Base-by-base conservation (phyloP, 2,329 filamentous ascomycete species). In the Didymellaceae sp. region DNA sequence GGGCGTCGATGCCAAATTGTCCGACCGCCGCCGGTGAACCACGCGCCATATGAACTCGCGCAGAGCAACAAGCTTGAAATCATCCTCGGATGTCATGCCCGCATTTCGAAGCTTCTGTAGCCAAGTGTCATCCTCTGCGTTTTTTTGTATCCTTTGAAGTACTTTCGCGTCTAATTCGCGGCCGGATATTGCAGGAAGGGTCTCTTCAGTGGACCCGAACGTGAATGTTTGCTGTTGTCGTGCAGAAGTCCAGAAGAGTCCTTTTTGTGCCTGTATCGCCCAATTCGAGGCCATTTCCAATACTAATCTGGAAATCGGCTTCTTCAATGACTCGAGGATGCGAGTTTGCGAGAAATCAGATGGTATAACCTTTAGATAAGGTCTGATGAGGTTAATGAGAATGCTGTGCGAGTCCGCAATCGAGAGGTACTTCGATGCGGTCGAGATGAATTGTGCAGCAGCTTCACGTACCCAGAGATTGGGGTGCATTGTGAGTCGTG, bases 401-500 rank as follows among this genome's bases (percentile, higher is more conserved):
- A 96, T 89, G 57, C 92, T 96, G 63, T 89, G 86, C 30, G 87
- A 83, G 70, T 97, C 93, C 3, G 93, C 91, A 17, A 83, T 77
- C 0, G 90, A 89, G 13, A 97, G 73, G 63, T 88, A 91, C 50
- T 80, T 86, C 1, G 89, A 87, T 1, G 90, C 85, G 46, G 88
- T 85, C 3, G 90, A 85, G 28, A 97, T 78, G 61, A 97, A 96
- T 57, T 93, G 86, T 6, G 89, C 84, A 2, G 93, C 87, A 8
- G 93, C 90, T 74, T 97, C 93, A 28, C 93, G 85, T 44, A 99
- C 92, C 93, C 94, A 99, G 7, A 90, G 78, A 62, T 96, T 97
- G 0, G 94, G 94, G 68, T 99, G 94, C 79, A 96, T 87, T 10
- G 92, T 87, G 65, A 97, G 96, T 3, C 91, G 85, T 6, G 84